These are phyloP conservation scores for Argentina anserina DNA, from an alignment of 306 rosid species.

Conservation along the genomic window DNA sequence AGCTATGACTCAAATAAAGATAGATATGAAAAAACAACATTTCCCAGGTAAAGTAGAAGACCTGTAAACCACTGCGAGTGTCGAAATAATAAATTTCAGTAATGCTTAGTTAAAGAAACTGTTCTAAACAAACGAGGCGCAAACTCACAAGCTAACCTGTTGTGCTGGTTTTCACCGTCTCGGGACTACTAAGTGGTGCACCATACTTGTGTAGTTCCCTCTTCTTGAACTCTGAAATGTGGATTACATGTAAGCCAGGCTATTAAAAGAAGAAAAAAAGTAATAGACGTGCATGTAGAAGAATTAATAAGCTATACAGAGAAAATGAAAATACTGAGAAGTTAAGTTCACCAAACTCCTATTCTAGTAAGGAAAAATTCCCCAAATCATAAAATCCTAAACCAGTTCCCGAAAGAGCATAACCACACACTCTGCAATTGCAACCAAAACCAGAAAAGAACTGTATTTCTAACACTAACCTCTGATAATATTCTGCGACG, in stretches of 20 bases:
- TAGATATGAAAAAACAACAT: background rate
- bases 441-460: background rate
- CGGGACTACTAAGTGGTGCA: conserved; percentile 55
- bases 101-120: background rate
- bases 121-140: background rate
- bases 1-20: conserved; percentile 12
- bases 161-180: conserved; percentile 31
- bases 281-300: no score
- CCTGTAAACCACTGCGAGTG: background rate
- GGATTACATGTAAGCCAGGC: conserved; percentile 20
- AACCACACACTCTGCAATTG: background rate
- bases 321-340: background rate
- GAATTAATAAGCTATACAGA: background rate
- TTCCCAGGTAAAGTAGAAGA: background rate
- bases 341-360: background rate
- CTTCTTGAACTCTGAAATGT: conserved; percentile 75
- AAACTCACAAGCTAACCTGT: conserved; percentile 46
- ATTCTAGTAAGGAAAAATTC: background rate
- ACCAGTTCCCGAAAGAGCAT: background rate
- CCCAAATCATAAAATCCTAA: background rate
- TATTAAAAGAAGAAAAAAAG: no score
- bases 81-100: background rate
- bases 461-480: conserved; percentile 29
- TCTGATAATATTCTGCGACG: conserved; percentile 70
- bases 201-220: conserved; percentile 60